Evolutionary conservation across 2,329 filamentous ascomycete species (phyloP), one percentile per base, ranked within the genome.

Genomic region (Aspergillus alliaceus): DNA sequence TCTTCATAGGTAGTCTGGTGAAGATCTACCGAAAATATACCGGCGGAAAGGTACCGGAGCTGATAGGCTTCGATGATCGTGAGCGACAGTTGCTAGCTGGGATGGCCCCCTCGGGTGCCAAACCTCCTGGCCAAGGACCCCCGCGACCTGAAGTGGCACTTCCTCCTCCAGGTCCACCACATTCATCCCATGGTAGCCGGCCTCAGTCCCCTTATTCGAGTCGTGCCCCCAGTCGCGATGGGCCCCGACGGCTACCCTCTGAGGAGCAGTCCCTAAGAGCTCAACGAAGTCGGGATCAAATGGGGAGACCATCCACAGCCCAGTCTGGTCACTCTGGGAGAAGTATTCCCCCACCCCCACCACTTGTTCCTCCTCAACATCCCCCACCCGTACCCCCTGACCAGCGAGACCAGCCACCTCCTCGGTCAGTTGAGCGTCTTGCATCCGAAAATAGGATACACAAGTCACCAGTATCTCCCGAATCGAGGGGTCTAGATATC

Each of bases 11-110:
- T 32, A 97, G 93, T 74, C 78, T 98, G 65, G 86, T 98, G 70
- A 99, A 98, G 76, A 97, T 99, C 64, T 99, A 90, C 73, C 88
- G 88, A 67, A 99, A 98, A 76, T 99, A 98, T 72, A 98, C 95
- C 1, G 90, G 91, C 27, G 93, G 93, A 12, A 89, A 88, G 68
- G 77, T 86, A 31, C 95, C 95, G 2, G 84, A 90, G 57, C 81
- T 99, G 51, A 79, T 85, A 54, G 93, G 93, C 7, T 98, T 99
- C 71, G 90, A 93, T 65, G 82, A 85, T 51, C 85, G 83, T 59
- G 92, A 97, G 76, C 80, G 89, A 59, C 90, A 93, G 51, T 83
- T 88, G 65, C 84, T 98, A 46, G 79, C 89, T 32, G 90, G 89
- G 42, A 79, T 65, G 31, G 57, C 54, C 14, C 62, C 65, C 32